Evolutionary conservation across 78 protist species (phyloP), one percentile per base, ranked within the genome.

Genomic region (Dictyostelium intermedium): DNA sequence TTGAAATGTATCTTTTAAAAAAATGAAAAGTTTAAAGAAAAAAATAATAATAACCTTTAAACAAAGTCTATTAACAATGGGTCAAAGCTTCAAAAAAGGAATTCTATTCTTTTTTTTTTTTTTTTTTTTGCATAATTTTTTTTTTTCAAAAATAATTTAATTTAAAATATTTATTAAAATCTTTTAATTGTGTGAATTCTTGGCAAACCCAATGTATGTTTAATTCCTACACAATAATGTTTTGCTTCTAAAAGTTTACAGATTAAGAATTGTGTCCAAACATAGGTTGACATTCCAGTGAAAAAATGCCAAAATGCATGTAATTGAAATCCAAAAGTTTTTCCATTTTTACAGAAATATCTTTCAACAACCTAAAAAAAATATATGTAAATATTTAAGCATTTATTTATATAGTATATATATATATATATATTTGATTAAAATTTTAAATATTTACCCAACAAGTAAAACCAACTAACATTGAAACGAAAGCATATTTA

Each of bases 181-280:
- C 77, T 70, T 70, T 70, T 70, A 14, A 76, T 37, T 16, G 93
- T 86, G 32, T 45, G 45, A 9, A 89, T 70, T 23, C 37, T 35
- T 41, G 93, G 93, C 9, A 89, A 66, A 41, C 85, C 86, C 0
- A 79, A 7, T 6, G 82, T 80, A 35, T 78, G 78, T 2, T 80
- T 60, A 30, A 80, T 50, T 14, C 56, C 53, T 10, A 80, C 69
- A 34, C 45, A n/a, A n/a, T 89, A 89, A 27, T 69, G 34, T 80
- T 80, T 89, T 9, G 87, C 93, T 80, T 89, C 87, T 63, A 89
- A 45, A 8, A 89, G 39, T 66, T 70, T 80, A 43, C 85, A 78
- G 35, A 80, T 63, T 25, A 89, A 47, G n/a, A 89, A 89, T 80
- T 89, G 93, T 32, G 76, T 80, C 93, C 93, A 89, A 27, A 69